These are phyloP conservation scores for Myxozyma geophila DNA, from an alignment of 805 yeast genomes.

Conservation along the genomic window DNA sequence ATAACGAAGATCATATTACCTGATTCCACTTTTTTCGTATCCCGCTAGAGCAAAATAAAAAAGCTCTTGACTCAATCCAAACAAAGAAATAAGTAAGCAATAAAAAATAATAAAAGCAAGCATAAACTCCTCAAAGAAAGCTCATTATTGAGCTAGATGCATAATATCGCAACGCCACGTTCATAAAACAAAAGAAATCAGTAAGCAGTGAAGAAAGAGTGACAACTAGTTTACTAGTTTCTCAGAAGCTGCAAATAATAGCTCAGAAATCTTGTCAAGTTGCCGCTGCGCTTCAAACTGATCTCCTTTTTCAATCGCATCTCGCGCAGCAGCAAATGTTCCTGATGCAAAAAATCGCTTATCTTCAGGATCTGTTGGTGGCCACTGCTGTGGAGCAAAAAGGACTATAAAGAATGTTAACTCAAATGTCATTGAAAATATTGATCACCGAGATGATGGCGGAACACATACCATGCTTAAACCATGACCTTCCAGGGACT, in stretches of 20 bases:
- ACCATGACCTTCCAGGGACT: slow-evolving; percentile 58
- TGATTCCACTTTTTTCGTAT: too few species aligned
- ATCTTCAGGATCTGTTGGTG: slow-evolving; percentile 52
- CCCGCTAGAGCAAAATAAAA: too few species aligned
- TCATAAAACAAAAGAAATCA: background rate
- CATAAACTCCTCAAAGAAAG: too few species aligned
- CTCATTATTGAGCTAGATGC: too few species aligned
- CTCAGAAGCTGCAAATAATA: slow-evolving; percentile 20
- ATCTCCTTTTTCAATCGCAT: slow-evolving; percentile 58
- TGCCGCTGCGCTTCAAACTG: slow-evolving; percentile 56
- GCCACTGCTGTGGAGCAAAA: slow-evolving; percentile 68
- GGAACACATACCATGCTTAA: slow-evolving; percentile 57
- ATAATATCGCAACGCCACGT: too few species aligned
- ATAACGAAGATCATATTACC: too few species aligned
- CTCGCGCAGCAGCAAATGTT: slow-evolving; percentile 77
- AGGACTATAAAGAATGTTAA: slow-evolving; percentile 8
- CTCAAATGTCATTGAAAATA: too few species aligned
- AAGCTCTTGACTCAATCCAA: too few species aligned
- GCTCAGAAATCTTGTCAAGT: slow-evolving; percentile 20
- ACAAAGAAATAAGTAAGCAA: too few species aligned
- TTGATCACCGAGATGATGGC: too few species aligned
- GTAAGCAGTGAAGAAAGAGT: too few species aligned
- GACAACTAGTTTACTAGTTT: slow-evolving; percentile 19
- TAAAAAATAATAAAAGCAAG: too few species aligned
- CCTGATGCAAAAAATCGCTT: slow-evolving; percentile 25